Conservation (phyloP, 2,329 filamentous ascomycete genomes). For the Phyllosticta citrichinensis region DNA sequence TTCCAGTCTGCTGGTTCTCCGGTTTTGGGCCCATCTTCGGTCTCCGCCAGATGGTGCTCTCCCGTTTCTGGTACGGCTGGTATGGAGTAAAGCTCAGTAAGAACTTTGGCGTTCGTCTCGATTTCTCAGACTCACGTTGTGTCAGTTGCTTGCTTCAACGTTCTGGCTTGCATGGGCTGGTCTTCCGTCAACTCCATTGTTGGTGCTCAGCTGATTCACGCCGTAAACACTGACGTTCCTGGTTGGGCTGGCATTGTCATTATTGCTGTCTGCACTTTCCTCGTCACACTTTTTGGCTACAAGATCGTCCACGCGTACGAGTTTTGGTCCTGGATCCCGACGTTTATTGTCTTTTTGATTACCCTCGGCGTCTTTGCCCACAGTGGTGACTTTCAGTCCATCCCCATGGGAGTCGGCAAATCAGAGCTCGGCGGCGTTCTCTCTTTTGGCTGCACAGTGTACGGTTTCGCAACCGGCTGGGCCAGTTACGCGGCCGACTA, state of each 20-base stretch:
- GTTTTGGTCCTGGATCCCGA: slow-evolving; percentile 63
- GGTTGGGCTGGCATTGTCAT: slow-evolving; percentile 67
- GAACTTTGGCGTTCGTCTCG: slow-evolving; percentile 17
- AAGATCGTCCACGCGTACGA: slow-evolving; percentile 69
- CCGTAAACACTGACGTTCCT: slow-evolving; percentile 59
- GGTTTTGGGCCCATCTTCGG: slow-evolving; percentile 67
- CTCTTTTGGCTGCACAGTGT: slow-evolving; percentile 56
- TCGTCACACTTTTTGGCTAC: slow-evolving; percentile 66
- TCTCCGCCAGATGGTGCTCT: slow-evolving; percentile 71
- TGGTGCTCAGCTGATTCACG: slow-evolving; percentile 65
- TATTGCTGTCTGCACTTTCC: slow-evolving; percentile 56
- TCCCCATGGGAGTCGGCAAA: slow-evolving; percentile 50
- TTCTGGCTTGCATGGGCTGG: slow-evolving; percentile 65
- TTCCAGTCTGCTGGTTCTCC: slow-evolving; percentile 67
- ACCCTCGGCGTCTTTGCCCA: slow-evolving; percentile 58
- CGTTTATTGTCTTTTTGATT: slow-evolving; percentile 63
- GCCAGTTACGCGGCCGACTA: slow-evolving; percentile 67
- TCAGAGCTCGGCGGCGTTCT: slow-evolving; percentile 53
- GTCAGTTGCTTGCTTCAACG: slow-evolving; percentile 58
- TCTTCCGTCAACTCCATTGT: slow-evolving; percentile 70
- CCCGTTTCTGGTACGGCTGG: slow-evolving; percentile 67
- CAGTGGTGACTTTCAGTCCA: slow-evolving; percentile 53
- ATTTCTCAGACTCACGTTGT: slow-evolving; percentile 1
- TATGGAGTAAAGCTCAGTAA: slow-evolving; percentile 57
- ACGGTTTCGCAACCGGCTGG: slow-evolving; percentile 64